Evolutionary conservation across 306 rosid species (phyloP), one percentile per base, ranked within the genome.

Genomic region (Lathyrus sativus): DNA sequence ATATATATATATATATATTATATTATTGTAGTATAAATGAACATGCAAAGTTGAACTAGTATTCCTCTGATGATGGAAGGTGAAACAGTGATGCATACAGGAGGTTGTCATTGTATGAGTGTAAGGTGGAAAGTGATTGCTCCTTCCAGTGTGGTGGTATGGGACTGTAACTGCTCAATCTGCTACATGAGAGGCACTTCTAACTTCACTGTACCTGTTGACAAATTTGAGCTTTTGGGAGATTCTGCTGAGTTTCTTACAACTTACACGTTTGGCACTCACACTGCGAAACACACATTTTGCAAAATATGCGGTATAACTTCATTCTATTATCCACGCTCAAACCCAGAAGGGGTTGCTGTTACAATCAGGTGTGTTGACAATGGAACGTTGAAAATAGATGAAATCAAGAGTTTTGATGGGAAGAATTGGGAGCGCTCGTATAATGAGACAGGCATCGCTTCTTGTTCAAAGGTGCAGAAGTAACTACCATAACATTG

Each of bases 41-140:
- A 37, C 4, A 6, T 37, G 41, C 41, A 37, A 37, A 37, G 41
- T 38, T 9, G 9, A 38, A 38, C 10, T 6, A 9, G 8, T 38
- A 7, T 6, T 38, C 42, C 50, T 62, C 48, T 26, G 53, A 72
- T 39, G 72, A 89, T 92, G 98, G 88, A 85, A 15, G 73, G 81
- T 24, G 89, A 80, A 69, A 42, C 66, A 48, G 85, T 85, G 62
- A 83, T 66, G 62, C 98, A 92, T 50, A 69, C 33, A 12, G 98
- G 98, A 28, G 92, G 96, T 9, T 92, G 98, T 72, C 98, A 88
- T 72, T 92, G 98, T 83, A 74, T 77, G 90, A 87, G 76, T 41
- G 86, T 92, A 26, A 86, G 77, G 76, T 92, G 98, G 98, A 85
- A 38, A 46, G 93, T 77, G 19, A 14, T 48, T 45, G 93, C 95